Conservation (phyloP, 495 filamentous ascomycete genomes). For the Viridothelium virens region DNA sequence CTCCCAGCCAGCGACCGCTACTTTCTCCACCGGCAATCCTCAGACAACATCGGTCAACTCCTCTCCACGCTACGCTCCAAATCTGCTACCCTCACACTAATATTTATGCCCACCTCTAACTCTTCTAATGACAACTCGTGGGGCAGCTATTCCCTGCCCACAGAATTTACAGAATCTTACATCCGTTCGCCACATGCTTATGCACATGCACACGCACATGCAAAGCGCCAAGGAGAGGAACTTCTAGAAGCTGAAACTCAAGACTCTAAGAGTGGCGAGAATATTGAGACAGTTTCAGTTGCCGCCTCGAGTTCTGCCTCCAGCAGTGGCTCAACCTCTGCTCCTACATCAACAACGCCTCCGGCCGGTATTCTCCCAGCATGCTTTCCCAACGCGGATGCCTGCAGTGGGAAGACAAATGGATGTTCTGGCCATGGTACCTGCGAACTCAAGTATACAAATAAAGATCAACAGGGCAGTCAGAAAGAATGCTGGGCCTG, state of each 20-base stretch:
- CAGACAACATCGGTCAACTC: neutral
- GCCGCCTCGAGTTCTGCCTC: slow-evolving; percentile 8
- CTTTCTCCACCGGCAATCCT: neutral
- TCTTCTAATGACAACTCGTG: slow-evolving; percentile 9
- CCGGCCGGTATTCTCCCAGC: slow-evolving; percentile 39
- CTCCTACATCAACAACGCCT: slow-evolving; percentile 25
- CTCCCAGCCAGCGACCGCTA: slow-evolving; percentile 4
- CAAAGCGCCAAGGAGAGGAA: slow-evolving; percentile 15
- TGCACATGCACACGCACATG: slow-evolving; percentile 16
- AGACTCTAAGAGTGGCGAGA: neutral
- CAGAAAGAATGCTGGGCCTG: slow-evolving; percentile 63
- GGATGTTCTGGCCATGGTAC: slow-evolving; percentile 69
- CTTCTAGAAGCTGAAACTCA: slow-evolving; percentile 12
- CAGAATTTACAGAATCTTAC: neutral
- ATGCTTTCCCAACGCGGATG: slow-evolving; percentile 57
- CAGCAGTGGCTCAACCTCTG: slow-evolving; percentile 22
- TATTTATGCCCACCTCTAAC: neutral
- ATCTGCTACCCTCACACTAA: neutral
- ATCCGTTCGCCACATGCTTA: slow-evolving; percentile 17
- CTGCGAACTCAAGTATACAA: slow-evolving; percentile 54
- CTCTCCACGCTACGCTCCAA: neutral
- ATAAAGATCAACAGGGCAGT: slow-evolving; percentile 16
- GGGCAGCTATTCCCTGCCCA: slow-evolving; percentile 24
- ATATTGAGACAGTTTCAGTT: neutral
- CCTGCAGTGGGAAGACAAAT: slow-evolving; percentile 55